Evolutionary conservation across 2,329 filamentous ascomycete genomes (phyloP).

Genomic region (Aspergillus alliaceus): DNA sequence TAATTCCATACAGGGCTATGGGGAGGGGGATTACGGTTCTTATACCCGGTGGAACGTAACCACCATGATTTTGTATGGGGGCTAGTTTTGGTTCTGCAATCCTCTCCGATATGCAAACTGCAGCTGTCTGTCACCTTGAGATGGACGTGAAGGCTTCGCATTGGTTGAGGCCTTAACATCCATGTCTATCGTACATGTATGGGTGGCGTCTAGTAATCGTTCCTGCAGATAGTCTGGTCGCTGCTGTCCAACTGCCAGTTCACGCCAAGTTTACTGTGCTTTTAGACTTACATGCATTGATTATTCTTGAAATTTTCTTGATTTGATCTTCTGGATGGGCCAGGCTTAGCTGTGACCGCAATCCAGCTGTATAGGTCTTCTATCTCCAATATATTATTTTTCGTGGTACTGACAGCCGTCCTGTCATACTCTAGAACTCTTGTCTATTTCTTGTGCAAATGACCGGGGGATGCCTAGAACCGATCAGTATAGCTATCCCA

Average conservation of each 20-base stretch:
- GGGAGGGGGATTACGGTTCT: background rate
- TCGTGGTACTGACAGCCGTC: background rate
- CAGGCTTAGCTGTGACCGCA: background rate
- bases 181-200: background rate
- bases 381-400: background rate
- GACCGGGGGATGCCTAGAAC: slow-evolving; percentile 14
- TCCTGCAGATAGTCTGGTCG: background rate
- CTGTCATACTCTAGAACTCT: background rate
- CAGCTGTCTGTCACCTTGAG: background rate
- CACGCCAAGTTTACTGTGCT: background rate
- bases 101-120: background rate
- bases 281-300: background rate
- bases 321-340: background rate
- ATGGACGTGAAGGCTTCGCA: background rate
- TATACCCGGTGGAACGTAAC: background rate
- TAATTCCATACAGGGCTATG: background rate
- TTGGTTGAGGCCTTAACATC: background rate
- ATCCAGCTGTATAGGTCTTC: background rate
- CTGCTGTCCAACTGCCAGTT: background rate
- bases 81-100: background rate
- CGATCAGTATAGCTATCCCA: background rate
- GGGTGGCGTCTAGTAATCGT: background rate
- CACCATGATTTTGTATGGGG: background rate
- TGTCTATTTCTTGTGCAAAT: slow-evolving; percentile 12
- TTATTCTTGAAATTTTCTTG: background rate